Percentiles rank a stretch among this genome's conserved stretches.
Conservation (phyloP, 108 stramenopile species). For the Cylindrotheca closterium region DNA sequence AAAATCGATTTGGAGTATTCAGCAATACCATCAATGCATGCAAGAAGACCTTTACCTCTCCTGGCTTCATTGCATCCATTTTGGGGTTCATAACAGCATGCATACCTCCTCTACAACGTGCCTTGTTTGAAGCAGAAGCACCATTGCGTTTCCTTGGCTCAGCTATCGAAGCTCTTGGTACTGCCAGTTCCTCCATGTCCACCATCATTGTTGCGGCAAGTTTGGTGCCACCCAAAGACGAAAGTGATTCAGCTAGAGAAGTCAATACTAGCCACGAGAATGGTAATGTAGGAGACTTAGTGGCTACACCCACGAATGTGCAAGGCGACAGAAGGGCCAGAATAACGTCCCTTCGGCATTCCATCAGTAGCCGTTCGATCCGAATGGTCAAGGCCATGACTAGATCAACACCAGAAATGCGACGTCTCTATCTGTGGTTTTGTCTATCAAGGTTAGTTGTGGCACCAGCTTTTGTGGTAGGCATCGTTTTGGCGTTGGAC, state of each 20-base stretch:
- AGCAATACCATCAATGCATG: conserved; percentile 21
- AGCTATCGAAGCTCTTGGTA: conserved; percentile 63
- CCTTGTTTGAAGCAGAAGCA: conserved; percentile 57
- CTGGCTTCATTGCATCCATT: conserved; percentile 62
- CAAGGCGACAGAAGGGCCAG: background rate
- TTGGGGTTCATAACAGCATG: conserved; percentile 68
- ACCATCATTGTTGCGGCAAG: conserved; percentile 69
- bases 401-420: conserved; percentile 16
- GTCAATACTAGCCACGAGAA: background rate
- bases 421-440: conserved; percentile 65
- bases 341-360: conserved; percentile 21
- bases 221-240: conserved; percentile 36
- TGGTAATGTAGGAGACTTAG: conserved; percentile 9
- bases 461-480: conserved; percentile 52
- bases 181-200: conserved; percentile 43
- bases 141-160: conserved; percentile 63
- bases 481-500: conserved; percentile 53
- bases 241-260: conserved; percentile 7
- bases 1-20: too few relatives aligned
- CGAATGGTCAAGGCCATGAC: conserved; percentile 17
- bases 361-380: conserved; percentile 17
- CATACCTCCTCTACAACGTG: conserved; percentile 63
- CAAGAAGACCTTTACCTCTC: conserved; percentile 51
- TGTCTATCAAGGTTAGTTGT: conserved; percentile 53
- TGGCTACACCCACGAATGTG: conserved; percentile 1